Conservation (phyloP, 306 rosid genomes). For the Vigna hirtella region DNA sequence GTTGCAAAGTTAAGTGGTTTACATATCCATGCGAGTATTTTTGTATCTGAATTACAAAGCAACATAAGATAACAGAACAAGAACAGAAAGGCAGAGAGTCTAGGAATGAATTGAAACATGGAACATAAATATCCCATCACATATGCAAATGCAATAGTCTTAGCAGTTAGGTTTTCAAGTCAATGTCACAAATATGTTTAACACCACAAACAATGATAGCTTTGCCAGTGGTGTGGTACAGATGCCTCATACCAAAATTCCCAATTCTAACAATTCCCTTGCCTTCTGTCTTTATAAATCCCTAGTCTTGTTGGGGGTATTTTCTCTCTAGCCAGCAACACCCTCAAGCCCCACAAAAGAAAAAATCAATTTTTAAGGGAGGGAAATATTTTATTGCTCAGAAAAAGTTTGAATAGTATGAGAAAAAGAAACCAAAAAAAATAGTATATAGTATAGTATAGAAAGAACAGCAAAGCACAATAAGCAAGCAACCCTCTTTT, state of each 20-base stretch:
- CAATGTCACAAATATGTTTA: constrained; percentile 53
- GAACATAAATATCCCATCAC: constrained; percentile 44
- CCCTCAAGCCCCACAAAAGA: constrained; percentile 27
- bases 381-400: background rate
- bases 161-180: constrained; percentile 60
- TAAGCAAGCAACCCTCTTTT: constrained; percentile 34
- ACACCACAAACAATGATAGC: constrained; percentile 23
- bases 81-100: constrained; percentile 16
- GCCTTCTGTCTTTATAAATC: constrained; percentile 31
- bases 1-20: constrained; percentile 11
- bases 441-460: constrained; percentile 42
- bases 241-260: constrained; percentile 48
- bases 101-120: constrained; percentile 46
- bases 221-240: constrained; percentile 48
- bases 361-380: background rate
- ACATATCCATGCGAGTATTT: constrained; percentile 24
- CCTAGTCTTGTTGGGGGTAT: constrained; percentile 38
- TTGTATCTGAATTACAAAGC: constrained; percentile 45
- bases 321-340: constrained; percentile 47
- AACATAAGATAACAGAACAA: background rate
- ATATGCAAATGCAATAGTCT: constrained; percentile 42
- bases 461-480: constrained; percentile 49
- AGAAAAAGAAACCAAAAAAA: constrained; percentile 26
- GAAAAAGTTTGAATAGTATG: constrained; percentile 21
- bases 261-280: constrained; percentile 49